Conservation (phyloP, 139 green algal species). For the Spirogloea muscicola region DNA sequence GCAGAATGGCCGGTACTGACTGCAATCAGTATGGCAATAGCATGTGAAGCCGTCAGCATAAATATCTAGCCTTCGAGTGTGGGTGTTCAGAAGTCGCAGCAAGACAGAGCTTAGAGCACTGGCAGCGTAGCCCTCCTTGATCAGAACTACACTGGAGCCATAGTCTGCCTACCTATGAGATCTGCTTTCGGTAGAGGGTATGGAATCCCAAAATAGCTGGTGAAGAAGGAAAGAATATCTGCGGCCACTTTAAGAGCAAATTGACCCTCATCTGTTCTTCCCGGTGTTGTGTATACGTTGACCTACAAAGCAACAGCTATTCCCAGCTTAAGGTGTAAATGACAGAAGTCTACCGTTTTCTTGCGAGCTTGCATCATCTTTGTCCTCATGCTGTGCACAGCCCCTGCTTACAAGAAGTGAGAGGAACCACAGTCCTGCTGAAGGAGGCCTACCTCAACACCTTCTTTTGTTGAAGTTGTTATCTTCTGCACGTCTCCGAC, state of each 20-base stretch:
- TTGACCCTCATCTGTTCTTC: slow-evolving; percentile 42
- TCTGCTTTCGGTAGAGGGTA: slow-evolving; percentile 82
- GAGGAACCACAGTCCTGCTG: background rate
- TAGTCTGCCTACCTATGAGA: slow-evolving; percentile 65
- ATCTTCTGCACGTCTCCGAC: slow-evolving; percentile 62
- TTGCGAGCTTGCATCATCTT: background rate
- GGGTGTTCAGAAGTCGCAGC: too few species aligned
- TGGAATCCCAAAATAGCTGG: slow-evolving; percentile 53
- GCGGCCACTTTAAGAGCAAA: slow-evolving; percentile 40
- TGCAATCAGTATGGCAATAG: too few species aligned
- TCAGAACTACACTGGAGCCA: too few species aligned
- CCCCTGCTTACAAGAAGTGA: background rate
- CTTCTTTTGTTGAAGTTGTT: slow-evolving; percentile 20
- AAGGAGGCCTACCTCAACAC: slow-evolving; percentile 27
- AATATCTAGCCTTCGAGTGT: too few species aligned
- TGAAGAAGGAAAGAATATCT: slow-evolving; percentile 47
- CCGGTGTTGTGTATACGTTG: slow-evolving; percentile 44
- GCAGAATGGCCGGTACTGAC: too few species aligned
- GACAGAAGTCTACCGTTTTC: too few species aligned
- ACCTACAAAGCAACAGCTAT: slow-evolving; percentile 34
- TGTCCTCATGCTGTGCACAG: background rate
- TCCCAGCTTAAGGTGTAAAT: too few species aligned
- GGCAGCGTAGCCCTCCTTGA: too few species aligned
- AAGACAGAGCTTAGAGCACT: too few species aligned
- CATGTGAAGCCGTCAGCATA: too few species aligned